These are phyloP conservation scores for Rehmannia glutinosa DNA, from an alignment of 257 asterid genomes.

Conservation along the genomic window DNA sequence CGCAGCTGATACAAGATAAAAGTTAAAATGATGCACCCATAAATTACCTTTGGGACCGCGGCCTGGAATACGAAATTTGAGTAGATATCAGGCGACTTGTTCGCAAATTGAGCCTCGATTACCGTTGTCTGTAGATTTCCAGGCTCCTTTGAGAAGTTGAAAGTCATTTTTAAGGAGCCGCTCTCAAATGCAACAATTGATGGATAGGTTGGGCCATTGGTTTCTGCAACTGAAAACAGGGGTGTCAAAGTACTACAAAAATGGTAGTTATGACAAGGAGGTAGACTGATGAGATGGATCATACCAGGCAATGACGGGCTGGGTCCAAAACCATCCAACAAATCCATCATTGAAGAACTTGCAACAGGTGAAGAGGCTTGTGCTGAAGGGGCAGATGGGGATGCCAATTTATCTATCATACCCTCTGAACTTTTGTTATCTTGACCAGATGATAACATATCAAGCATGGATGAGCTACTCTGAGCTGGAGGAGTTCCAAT, in stretches of 20 bases:
- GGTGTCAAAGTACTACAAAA: constrained; percentile 12
- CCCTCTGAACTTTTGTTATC: constrained; percentile 47
- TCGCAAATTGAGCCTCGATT: constrained; percentile 73
- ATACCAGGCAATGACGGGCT: constrained; percentile 57
- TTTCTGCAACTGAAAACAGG: constrained; percentile 47
- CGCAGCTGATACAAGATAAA: too few species aligned
- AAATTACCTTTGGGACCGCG: constrained; percentile 92
- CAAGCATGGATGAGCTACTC: constrained; percentile 48
- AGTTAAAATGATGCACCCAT: background rate
- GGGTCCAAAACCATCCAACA: constrained; percentile 76
- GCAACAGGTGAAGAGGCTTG: constrained; percentile 38
- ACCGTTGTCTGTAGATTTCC: constrained; percentile 59
- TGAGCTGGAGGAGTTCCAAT: constrained; percentile 73
- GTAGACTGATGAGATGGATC: constrained; percentile 2
- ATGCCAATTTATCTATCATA: constrained; percentile 42
- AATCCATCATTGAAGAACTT: constrained; percentile 78
- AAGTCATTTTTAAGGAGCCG: constrained; percentile 57
- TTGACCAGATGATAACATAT: constrained; percentile 45
- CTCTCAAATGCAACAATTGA: constrained; percentile 87
- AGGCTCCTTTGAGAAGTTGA: constrained; percentile 80
- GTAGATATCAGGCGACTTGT: constrained; percentile 61
- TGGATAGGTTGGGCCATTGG: constrained; percentile 62
- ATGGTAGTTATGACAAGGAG: constrained; percentile 8
- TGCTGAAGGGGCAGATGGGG: constrained; percentile 52
- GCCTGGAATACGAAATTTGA: constrained; percentile 89